Evolutionary conservation across 2,329 filamentous ascomycete genomes (phyloP).

Genomic region (Talaromyces sp.): DNA sequence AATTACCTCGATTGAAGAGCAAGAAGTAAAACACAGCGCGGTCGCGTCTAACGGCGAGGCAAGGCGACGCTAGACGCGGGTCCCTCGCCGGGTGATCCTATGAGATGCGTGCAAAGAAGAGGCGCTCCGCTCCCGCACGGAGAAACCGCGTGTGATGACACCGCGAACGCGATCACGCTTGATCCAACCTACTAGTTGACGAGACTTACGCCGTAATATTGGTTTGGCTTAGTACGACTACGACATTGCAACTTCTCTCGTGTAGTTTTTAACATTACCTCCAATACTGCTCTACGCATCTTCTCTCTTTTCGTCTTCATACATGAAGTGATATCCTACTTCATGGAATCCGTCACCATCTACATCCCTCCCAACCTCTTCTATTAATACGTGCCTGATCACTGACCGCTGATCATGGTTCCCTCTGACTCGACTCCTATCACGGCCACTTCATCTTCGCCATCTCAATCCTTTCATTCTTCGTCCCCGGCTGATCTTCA

Average conservation of each 20-base stretch:
- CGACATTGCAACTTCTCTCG: not conserved
- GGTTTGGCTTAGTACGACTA: not conserved
- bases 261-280: not conserved
- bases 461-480: conserved; percentile 31
- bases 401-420: conserved; percentile 30
- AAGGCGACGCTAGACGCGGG: not conserved
- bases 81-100: not conserved
- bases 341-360: conserved; percentile 8
- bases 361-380: not conserved
- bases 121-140: conserved; percentile 2
- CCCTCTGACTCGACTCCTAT: conserved; percentile 31
- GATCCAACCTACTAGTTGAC: not conserved
- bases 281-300: not conserved
- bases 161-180: not conserved
- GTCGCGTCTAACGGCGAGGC: conserved; percentile 4
- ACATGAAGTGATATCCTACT: not conserved
- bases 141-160: conserved; percentile 7
- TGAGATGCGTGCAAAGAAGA: conserved; percentile 2
- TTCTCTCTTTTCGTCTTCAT: not conserved
- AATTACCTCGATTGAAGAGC: too few species aligned
- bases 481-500: conserved; percentile 34
- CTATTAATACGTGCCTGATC: not conserved
- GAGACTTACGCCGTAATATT: not conserved
- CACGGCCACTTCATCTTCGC: conserved; percentile 31
- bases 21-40: not conserved